These are phyloP conservation scores for Harrya chromipes DNA, from an alignment of 768 basidiomycete species.

Conservation along the genomic window DNA sequence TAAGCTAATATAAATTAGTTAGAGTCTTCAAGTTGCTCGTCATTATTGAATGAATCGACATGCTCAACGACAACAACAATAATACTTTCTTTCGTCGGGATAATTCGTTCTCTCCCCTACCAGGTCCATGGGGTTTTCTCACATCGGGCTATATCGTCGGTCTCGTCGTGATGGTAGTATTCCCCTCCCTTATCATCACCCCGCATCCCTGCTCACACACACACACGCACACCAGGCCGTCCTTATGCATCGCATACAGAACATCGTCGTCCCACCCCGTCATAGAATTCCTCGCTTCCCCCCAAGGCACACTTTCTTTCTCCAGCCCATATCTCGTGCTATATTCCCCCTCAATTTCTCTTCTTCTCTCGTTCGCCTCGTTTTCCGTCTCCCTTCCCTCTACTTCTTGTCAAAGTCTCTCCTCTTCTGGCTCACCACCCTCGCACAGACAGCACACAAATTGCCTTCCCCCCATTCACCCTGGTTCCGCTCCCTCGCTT, in stretches of 20 bases:
- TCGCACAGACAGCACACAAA: slow-evolving; percentile 51
- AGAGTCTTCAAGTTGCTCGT: too few species aligned
- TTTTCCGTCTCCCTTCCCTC: slow-evolving; percentile 61
- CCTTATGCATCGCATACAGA: slow-evolving; percentile 71
- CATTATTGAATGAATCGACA: too few species aligned
- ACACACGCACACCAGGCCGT: slow-evolving; percentile 45
- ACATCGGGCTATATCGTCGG: slow-evolving; percentile 72
- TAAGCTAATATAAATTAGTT: too few species aligned
- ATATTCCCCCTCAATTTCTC: slow-evolving; percentile 67
- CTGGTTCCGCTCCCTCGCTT: slow-evolving; percentile 34
- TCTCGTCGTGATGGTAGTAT: slow-evolving; percentile 60
- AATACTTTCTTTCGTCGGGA: slow-evolving; percentile 38
- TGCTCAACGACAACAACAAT: slow-evolving; percentile 21
- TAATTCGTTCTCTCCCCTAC: slow-evolving; percentile 34
- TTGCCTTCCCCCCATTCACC: slow-evolving; percentile 17
- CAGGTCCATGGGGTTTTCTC: slow-evolving; percentile 69
- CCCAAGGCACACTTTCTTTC: not conserved
- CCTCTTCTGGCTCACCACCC: slow-evolving; percentile 53
- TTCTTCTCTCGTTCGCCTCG: slow-evolving; percentile 53
- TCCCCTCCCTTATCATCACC: not conserved
- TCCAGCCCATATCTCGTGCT: slow-evolving; percentile 14
- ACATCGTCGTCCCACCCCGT: slow-evolving; percentile 69
- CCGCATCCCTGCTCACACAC: not conserved
- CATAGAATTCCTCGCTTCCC: slow-evolving; percentile 14
- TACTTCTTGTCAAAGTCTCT: slow-evolving; percentile 59